Evolutionary conservation across 345 rosid species (phyloP).

Genomic region (Alliaria petiolata): DNA sequence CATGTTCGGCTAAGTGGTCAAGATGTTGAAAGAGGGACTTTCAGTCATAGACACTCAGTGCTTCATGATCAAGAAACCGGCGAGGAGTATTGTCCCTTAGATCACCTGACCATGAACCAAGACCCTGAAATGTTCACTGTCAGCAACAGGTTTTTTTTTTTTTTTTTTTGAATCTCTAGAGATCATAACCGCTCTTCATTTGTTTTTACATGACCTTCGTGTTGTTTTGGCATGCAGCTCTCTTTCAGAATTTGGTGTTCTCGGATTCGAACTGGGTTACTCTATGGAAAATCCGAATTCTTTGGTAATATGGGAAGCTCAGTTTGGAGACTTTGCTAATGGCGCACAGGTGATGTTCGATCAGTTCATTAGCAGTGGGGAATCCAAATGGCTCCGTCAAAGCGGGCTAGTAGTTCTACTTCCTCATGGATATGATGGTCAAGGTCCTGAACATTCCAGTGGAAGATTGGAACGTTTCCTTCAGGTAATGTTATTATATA

Average conservation of each 20-base stretch:
- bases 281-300: constrained; percentile 79
- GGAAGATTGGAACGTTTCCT: constrained; percentile 72
- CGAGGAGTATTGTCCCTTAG: constrained; percentile 62
- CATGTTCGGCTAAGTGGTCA: constrained; percentile 85
- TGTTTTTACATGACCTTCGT: not conserved
- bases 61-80: constrained; percentile 75
- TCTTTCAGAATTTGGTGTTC: constrained; percentile 82
- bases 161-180: not conserved
- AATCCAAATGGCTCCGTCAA: constrained; percentile 77
- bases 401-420: constrained; percentile 71
- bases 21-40: constrained; percentile 89
- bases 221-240: constrained; percentile 43
- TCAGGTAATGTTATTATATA: constrained; percentile 38
- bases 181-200: not conserved
- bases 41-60: constrained; percentile 76
- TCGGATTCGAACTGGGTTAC: constrained; percentile 81
- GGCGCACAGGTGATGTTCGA: constrained; percentile 83
- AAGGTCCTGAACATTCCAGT: constrained; percentile 89
- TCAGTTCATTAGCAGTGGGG: constrained; percentile 82
- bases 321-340: constrained; percentile 81
- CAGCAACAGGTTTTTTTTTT: constrained; percentile 57
- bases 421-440: constrained; percentile 86
- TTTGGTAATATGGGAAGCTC: constrained; percentile 75
- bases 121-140: constrained; percentile 78
- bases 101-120: constrained; percentile 57